phyloP scores from a whole-genome alignment of 108 stramenopile species.

The Licmophora abbreviata region DNA sequence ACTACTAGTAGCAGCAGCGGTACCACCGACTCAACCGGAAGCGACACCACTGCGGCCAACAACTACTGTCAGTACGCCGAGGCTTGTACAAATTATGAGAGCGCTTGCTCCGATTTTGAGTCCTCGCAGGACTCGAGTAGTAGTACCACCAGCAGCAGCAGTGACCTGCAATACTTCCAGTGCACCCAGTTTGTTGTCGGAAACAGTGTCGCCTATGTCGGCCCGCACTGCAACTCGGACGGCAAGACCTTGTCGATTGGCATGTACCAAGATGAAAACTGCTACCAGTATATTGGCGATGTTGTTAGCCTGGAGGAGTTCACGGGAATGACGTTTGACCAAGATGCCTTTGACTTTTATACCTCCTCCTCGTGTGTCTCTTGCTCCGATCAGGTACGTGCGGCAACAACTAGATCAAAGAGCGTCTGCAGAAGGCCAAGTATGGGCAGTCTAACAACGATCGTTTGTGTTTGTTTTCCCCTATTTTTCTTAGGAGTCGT shows the following conservation, averaged over 20 bases:
- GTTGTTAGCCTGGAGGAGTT: constrained; percentile 10
- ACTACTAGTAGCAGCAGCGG: too few species aligned
- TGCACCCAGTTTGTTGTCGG: constrained; percentile 32
- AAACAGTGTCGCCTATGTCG: constrained; percentile 34
- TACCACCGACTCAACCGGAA: neutral
- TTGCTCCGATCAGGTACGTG: constrained; percentile 48
- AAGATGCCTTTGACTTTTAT: constrained; percentile 21
- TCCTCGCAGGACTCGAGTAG: constrained; percentile 15
- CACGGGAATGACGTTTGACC: constrained; percentile 24
- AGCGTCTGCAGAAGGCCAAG: neutral
- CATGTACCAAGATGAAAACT: constrained; percentile 63
- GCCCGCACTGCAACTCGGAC: constrained; percentile 65
- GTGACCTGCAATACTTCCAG: constrained; percentile 26
- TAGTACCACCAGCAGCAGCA: too few species aligned
- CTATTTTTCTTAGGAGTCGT: neutral
- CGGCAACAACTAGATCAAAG: too few species aligned
- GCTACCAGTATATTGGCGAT: constrained; percentile 54
- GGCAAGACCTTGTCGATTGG: constrained; percentile 70
- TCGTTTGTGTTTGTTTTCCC: constrained; percentile 1
- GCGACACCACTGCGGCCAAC: neutral
- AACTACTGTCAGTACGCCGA: constrained; percentile 26
- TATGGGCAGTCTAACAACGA: neutral
- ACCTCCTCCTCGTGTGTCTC: constrained; percentile 46
- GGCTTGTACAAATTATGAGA: constrained; percentile 22
- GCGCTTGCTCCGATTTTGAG: constrained; percentile 27